Evolutionary conservation across 2,329 filamentous ascomycete genomes (phyloP), one percentile per base, ranked within the genome.

Genomic region (Curvularia lunata): DNA sequence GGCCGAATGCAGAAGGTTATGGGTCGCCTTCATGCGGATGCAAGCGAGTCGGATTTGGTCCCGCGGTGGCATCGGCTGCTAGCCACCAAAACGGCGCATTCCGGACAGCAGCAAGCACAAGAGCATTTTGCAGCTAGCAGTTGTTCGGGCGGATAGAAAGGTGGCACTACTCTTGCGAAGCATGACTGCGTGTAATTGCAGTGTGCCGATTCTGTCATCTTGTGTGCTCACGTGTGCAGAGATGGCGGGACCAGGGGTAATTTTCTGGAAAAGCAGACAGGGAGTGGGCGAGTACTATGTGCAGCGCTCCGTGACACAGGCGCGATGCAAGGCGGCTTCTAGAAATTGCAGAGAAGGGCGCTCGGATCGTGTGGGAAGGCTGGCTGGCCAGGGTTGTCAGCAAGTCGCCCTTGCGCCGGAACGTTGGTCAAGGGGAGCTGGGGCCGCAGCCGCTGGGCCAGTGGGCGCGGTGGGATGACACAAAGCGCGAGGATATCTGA

Each of bases 321-420:
- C 52, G 47, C 59, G 58, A 64, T 63, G 54, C 62, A 56, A 57
- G 61, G 59, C n/a, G 56, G 57, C 65, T 76, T 75, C 69, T 72
- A 71, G 71, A 74, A 74, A 76, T 75, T 75, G 65, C 62, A 55
- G 59, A 52, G 74, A 70, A 74, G 68, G 67, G 63, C 68, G 71
- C 72, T 72, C 65, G 70, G 69, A 60, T 64, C 55, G 45, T 56
- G 46, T 54, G 51, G 18, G 27, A 58, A 64, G 67, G 37, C 57
- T 30, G 28, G 28, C 28, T 30, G 28, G 68, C 58, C 65, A 58
- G 72, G 70, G 18, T 32, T 66, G 67, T 60, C 55, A 61, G 63
- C 61, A 66, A 66, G 69, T 58, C 58, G 63, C 64, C 68, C 67
- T 66, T 68, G 70, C 63, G 62, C 55, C 62, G 69, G 68, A 61